phyloP scores from a whole-genome alignment of 208 protist genomes.

The Crithidia fasciculata region DNA sequence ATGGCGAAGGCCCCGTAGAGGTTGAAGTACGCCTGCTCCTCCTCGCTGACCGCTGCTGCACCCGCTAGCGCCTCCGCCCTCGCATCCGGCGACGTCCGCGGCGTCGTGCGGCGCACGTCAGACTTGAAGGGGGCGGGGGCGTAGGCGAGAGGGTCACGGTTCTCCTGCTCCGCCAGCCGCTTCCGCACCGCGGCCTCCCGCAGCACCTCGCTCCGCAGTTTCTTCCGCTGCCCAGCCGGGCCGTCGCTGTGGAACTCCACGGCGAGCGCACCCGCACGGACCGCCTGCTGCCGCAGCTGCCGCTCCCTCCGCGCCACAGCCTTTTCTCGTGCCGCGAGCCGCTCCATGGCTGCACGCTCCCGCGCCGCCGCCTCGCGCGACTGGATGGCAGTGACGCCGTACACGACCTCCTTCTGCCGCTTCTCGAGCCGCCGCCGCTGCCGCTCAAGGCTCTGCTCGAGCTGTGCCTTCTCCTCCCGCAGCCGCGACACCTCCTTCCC shows the following conservation, averaged over 20 bases:
- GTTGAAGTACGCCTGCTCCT: slow-evolving; percentile 29
- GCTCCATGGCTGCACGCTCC: slow-evolving; percentile 38
- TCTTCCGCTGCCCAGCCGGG: slow-evolving; percentile 26
- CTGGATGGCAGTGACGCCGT: slow-evolving; percentile 64
- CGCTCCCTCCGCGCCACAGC: slow-evolving; percentile 43
- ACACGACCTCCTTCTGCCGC: slow-evolving; percentile 72
- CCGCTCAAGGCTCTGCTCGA: slow-evolving; percentile 28
- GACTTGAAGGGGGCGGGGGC: slow-evolving; percentile 47
- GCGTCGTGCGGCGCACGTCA: slow-evolving; percentile 22
- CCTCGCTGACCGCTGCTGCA: neutral
- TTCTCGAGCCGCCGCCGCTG: slow-evolving; percentile 47
- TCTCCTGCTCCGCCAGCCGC: slow-evolving; percentile 48
- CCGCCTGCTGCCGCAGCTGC: slow-evolving; percentile 27
- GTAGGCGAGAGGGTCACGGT: slow-evolving; percentile 65
- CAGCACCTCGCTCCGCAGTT: slow-evolving; percentile 64
- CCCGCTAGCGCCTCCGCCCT: neutral
- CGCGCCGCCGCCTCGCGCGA: slow-evolving; percentile 45
- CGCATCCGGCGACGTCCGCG: slow-evolving; percentile 22
- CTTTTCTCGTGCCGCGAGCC: slow-evolving; percentile 50
- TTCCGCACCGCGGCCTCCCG: slow-evolving; percentile 68
- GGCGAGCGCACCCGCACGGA: slow-evolving; percentile 22
- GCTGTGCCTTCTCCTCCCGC: slow-evolving; percentile 36
- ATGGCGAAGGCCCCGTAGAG: slow-evolving; percentile 11
- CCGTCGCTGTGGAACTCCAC: slow-evolving; percentile 37
- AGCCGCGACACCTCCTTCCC: slow-evolving; percentile 51